These are phyloP conservation scores for Exophiala mesophila DNA, from an alignment of 2,329 filamentous ascomycete genomes.

Conservation along the genomic window DNA sequence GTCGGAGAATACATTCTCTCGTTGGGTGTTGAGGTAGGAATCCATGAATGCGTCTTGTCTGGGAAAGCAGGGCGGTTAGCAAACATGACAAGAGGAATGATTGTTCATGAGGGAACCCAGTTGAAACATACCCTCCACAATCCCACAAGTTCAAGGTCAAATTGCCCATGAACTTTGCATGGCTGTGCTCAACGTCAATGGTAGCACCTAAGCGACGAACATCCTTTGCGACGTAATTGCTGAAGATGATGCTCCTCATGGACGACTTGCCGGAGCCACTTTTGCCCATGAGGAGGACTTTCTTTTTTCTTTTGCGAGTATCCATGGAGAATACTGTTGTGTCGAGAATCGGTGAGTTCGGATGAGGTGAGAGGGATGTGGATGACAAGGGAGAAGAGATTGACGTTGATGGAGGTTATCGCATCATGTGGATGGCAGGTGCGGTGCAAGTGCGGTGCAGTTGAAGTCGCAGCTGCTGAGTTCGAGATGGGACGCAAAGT, in stretches of 20 bases:
- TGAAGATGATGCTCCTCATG: slow-evolving; percentile 98
- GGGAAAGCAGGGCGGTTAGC: slow-evolving; percentile 9
- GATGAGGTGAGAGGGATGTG: too few species aligned
- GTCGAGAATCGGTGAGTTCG: too few species aligned
- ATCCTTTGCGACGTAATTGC: slow-evolving; percentile 96
- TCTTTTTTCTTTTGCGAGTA: slow-evolving; percentile 67
- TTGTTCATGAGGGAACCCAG: not conserved
- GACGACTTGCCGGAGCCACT: slow-evolving; percentile 96
- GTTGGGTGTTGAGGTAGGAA: slow-evolving; percentile 93
- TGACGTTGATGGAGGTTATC: too few species aligned
- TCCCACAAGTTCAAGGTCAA: slow-evolving; percentile 97
- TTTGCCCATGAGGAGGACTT: slow-evolving; percentile 88
- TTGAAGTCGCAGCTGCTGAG: too few species aligned
- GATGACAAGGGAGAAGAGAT: too few species aligned
- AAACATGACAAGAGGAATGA: slow-evolving; percentile 2
- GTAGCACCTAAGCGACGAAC: slow-evolving; percentile 88
- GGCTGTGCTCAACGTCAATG: slow-evolving; percentile 96
- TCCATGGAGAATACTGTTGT: slow-evolving; percentile 42
- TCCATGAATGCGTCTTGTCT: slow-evolving; percentile 98
- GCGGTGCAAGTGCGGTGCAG: too few species aligned
- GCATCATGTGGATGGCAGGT: too few species aligned
- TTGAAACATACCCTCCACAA: slow-evolving; percentile 68
- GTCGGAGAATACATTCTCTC: slow-evolving; percentile 92
- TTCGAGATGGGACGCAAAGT: too few species aligned
- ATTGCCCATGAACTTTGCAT: slow-evolving; percentile 98